Evolutionary conservation across 108 stramenopile genomes (phyloP), one percentile per base, ranked within the genome.

Genomic region (Chaetoceros tenuissimus): DNA sequence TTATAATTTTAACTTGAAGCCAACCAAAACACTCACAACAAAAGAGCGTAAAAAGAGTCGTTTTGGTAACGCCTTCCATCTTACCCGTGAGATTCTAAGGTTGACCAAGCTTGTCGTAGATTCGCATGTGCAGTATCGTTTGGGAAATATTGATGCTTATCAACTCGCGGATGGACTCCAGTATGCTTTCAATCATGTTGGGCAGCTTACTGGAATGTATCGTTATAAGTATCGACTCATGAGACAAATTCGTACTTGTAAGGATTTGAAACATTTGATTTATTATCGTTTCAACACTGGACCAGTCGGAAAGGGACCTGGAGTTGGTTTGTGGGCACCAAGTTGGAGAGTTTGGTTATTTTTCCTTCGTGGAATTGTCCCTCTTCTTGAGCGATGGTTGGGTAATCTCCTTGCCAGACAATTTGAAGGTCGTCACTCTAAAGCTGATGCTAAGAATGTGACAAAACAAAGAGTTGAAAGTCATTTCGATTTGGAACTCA

Each of bases 231-330:
- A 99, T 73, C 88, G 95, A 53, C 71, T 97, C 46, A 99, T 99
- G 99, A 76, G 96, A 31, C 96, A 97, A 67, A 96, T 99, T 53
- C 94, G 99, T 22, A 95, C 87, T 72, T 96, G 95, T 81, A 99
- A 99, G 77, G 97, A 98, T 84, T 78, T 98, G 55, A 99, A 99
- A 75, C 99, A 99, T 72, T 60, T 99, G 48, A 98, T 98, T 63
- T 99, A 99, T 72, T 98, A 97, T 73, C 82, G 97, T 2, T 99
- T 99, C 94, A 99, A 99, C 78, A 98, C 99, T 48, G 99, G 99
- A 0, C 99, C 99, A 8, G 99, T 99, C 3, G 96, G 96, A 24
- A 98, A 98, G 74, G 98, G 99, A 3, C 99, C 99, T 26, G 99
- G 99, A 31, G 96, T 96, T 31, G 99, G 99, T 18, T 92, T 98